Conservation (phyloP, 345 rosid species). For the Lepidium africanum region DNA sequence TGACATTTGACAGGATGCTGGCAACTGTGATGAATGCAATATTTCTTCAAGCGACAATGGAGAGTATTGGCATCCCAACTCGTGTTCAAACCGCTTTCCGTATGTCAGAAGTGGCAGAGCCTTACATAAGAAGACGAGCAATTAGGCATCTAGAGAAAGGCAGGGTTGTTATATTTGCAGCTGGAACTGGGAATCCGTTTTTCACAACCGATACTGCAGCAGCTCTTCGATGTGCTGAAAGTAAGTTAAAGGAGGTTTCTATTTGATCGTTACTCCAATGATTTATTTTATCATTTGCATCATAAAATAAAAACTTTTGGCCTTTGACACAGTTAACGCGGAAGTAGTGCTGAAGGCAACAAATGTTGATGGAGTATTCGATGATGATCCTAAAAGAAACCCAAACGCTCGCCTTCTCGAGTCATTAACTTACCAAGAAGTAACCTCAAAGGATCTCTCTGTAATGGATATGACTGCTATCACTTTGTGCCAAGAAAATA, state of each 20-base stretch:
- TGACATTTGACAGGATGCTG: conserved; percentile 52
- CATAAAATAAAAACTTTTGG: not conserved
- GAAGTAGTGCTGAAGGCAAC: conserved; percentile 93
- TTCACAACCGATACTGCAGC: conserved; percentile 98
- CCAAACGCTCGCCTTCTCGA: conserved; percentile 80
- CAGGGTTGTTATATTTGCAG: conserved; percentile 95
- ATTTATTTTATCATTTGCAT: not conserved
- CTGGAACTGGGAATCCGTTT: conserved; percentile 95
- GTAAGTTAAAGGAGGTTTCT: conserved; percentile 34
- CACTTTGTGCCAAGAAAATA: conserved; percentile 92
- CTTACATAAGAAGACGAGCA: conserved; percentile 82
- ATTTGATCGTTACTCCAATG: not conserved
- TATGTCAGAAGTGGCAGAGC: conserved; percentile 97
- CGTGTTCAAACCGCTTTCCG: conserved; percentile 94
- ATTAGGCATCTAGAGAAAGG: conserved; percentile 94
- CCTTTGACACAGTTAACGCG: conserved; percentile 61
- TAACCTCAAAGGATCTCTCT: conserved; percentile 81
- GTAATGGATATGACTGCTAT: conserved; percentile 99
- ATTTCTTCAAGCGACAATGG: conserved; percentile 96
- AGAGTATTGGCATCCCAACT: conserved; percentile 90
- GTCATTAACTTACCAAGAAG: conserved; percentile 71
- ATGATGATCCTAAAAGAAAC: conserved; percentile 75
- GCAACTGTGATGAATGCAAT: conserved; percentile 99
- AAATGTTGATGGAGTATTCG: conserved; percentile 87
- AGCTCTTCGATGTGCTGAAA: conserved; percentile 95